phyloP scores from a whole-genome alignment of 2,329 filamentous ascomycete species.

The Aspergillus novofumigatus region DNA sequence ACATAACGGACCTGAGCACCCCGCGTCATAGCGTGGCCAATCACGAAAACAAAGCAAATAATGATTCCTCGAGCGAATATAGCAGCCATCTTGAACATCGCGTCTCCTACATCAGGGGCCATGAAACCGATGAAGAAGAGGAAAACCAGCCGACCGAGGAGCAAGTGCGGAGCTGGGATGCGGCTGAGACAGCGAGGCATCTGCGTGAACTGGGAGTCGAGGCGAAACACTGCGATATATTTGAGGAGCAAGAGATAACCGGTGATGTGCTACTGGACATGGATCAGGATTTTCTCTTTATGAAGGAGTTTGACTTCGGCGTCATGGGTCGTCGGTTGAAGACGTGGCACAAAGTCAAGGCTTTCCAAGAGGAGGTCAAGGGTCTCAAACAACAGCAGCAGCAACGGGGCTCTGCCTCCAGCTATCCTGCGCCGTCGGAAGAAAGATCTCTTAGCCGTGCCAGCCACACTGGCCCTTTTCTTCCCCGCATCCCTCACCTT shows the following conservation, averaged over 20 bases:
- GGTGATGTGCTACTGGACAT: conserved; percentile 90
- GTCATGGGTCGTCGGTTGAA: conserved; percentile 85
- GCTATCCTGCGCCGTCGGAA: conserved; percentile 40
- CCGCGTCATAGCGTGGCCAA: conserved; percentile 51
- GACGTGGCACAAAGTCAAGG: conserved; percentile 95
- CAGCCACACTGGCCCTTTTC: conserved; percentile 35
- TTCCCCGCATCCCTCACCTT: conserved; percentile 40
- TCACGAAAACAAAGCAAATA: conserved; percentile 53
- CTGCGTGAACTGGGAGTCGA: conserved; percentile 82
- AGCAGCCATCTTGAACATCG: conserved; percentile 73
- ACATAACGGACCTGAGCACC: conserved; percentile 80
- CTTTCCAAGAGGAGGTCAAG: conserved; percentile 80
- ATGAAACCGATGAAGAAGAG: conserved; percentile 93
- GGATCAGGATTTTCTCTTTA: conserved; percentile 91
- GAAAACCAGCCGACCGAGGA: conserved; percentile 62
- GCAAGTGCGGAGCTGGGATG: conserved; percentile 76
- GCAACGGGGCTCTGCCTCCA: conserved; percentile 32
- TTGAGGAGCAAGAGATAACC: conserved; percentile 90
- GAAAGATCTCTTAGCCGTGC: conserved; percentile 44
- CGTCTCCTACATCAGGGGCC: conserved; percentile 85
- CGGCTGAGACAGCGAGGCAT: conserved; percentile 81
- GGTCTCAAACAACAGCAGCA: conserved; percentile 48
- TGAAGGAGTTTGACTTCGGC: conserved; percentile 92
- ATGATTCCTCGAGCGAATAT: conserved; percentile 86
- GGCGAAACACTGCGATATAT: conserved; percentile 86